phyloP scores from a whole-genome alignment of 2,329 filamentous ascomycete genomes.

The Neopestalotiopsis clavispora region DNA sequence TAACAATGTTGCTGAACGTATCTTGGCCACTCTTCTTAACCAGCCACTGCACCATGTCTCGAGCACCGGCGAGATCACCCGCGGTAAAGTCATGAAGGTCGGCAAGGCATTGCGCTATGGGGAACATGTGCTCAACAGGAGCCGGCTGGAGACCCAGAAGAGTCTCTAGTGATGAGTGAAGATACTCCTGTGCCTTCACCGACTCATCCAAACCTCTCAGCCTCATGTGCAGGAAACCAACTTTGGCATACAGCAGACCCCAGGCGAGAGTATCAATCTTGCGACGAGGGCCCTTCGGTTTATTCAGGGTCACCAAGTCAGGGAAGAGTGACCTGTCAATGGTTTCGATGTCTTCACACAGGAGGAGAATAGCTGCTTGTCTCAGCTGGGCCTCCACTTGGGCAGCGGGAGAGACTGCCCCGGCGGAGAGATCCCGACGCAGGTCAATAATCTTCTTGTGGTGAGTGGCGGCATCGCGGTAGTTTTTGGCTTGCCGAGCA shows the following conservation, averaged over 20 bases:
- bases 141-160: background rate
- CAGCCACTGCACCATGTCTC: conserved; percentile 6
- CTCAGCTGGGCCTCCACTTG: background rate
- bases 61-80: background rate
- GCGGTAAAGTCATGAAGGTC: conserved; percentile 9
- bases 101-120: conserved; percentile 3
- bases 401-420: background rate
- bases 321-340: background rate
- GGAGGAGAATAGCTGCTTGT: conserved; percentile 1
- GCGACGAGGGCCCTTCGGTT: background rate
- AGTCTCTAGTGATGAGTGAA: background rate
- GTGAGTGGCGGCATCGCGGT: background rate
- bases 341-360: conserved; percentile 1
- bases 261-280: background rate
- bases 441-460: conserved; percentile 6
- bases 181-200: background rate
- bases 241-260: conserved; percentile 5
- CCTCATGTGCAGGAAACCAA: conserved; percentile 6
- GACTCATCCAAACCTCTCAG: background rate
- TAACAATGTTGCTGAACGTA: background rate
- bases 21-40: background rate
- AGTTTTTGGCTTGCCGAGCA: background rate
- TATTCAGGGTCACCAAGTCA: background rate
- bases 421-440: background rate
- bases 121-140: conserved; percentile 5